These are phyloP conservation scores for Xylariaceae sp. DNA, from an alignment of 2,329 filamentous ascomycete genomes.

Conservation along the genomic window DNA sequence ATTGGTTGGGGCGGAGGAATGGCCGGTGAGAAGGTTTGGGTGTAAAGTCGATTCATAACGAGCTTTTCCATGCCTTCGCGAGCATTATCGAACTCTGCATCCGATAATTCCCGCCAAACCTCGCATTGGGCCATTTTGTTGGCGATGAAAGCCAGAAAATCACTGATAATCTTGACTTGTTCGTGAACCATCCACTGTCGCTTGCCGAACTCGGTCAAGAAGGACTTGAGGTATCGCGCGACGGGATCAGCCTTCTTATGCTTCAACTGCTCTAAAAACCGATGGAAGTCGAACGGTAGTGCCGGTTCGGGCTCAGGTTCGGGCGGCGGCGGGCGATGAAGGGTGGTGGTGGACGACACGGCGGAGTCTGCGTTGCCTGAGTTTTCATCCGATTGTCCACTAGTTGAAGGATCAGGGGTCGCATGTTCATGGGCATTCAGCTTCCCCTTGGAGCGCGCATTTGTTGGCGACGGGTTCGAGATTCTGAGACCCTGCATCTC, in stretches of 20 bases:
- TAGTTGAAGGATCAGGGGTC: constrained; percentile 57
- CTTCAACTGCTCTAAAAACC: constrained; percentile 90
- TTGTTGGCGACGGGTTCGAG: constrained; percentile 37
- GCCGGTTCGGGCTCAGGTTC: constrained; percentile 74
- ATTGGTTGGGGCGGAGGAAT: constrained; percentile 77
- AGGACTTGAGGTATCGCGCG: constrained; percentile 90
- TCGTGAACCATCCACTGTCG: constrained; percentile 99
- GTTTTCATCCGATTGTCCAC: constrained; percentile 45
- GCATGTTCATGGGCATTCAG: constrained; percentile 38
- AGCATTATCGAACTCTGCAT: constrained; percentile 96
- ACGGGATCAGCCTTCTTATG: constrained; percentile 98
- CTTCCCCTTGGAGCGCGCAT: constrained; percentile 35
- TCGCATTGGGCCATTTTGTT: constrained; percentile 98
- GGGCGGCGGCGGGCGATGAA: constrained; percentile 62
- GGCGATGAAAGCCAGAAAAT: constrained; percentile 92
- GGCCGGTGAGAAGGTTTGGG: constrained; percentile 91
- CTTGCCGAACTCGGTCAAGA: constrained; percentile 90
- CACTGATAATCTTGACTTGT: constrained; percentile 96
- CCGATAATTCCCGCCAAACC: constrained; percentile 91
- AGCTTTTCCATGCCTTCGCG: constrained; percentile 99
- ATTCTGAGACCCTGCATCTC: constrained; percentile 42
- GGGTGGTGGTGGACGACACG: constrained; percentile 44
- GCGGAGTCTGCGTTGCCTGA: constrained; percentile 33
- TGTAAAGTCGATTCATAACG: constrained; percentile 96
- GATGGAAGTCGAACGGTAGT: constrained; percentile 92